Evolutionary conservation across 768 basidiomycete genomes (phyloP), one percentile per base, ranked within the genome.

Genomic region (Pulveroboletus sp.): DNA sequence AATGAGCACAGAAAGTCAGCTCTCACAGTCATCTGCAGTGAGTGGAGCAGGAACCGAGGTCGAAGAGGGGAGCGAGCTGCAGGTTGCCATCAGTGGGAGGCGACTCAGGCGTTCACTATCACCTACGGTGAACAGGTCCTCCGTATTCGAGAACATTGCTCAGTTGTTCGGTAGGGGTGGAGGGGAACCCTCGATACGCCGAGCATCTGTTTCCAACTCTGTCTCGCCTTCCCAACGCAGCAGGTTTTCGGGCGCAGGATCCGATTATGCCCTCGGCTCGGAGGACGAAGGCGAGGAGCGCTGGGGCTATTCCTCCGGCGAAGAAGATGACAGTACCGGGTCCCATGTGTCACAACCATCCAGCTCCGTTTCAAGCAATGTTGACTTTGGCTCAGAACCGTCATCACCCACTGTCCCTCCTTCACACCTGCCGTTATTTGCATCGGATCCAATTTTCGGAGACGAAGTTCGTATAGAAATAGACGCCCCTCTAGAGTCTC

Each of bases 291-390:
- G 72, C 50, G 80, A 83, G 39, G 88, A 91, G 56, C 78, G 89
- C n/a, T 93, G 91, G 91, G 91, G 91, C 5, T 93, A 93, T 68
- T 83, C 86, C n/a, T 92, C 91, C 4, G 88, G 81, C 21, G 91
- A 93, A 61, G 88, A 79, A 50, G 78, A 86, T 59, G 80, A 81
- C 21, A 74, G 73, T 18, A 74, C 31, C 13, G 65, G 46, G 13
- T 67, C 67, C 28, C 37, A 49, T 18, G 28, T 30, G 15, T 63
- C 65, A 14, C 57, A 21, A n/a, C 13, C 53, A 26, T 54, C 65
- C 15, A 60, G 55, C 37, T 55, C 55, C 21, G 21, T 77, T 27
- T 69, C 75, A 27, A 80, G 76, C 21, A 85, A 87, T 47, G 77
- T 86, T 69, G 77, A 81, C 37, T 89, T 84, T 61, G 84, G 81